Conservation (phyloP, 306 rosid species). For the Betula pendula region DNA sequence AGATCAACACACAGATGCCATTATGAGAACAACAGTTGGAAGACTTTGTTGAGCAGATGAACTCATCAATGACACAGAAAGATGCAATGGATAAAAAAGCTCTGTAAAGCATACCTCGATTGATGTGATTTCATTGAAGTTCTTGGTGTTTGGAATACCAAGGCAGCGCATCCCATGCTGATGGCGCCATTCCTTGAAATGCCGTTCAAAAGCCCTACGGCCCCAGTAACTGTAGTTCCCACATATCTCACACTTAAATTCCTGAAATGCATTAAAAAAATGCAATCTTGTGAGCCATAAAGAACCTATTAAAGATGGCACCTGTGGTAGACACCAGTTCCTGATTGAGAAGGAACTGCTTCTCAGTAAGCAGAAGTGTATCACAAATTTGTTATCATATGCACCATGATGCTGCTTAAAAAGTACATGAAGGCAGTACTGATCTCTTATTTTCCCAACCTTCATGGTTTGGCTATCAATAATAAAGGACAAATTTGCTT, state of each 20-base stretch:
- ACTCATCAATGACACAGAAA: not conserved
- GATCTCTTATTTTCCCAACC: constrained; percentile 17
- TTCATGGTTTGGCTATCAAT: constrained; percentile 1
- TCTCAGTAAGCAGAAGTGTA: not conserved
- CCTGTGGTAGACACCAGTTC: not conserved
- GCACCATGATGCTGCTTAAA: not conserved
- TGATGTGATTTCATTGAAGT: constrained; percentile 93
- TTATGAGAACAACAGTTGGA: not conserved
- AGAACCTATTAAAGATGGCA: not conserved
- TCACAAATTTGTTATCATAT: not conserved
- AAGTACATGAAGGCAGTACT: not conserved
- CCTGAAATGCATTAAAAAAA: constrained; percentile 54
- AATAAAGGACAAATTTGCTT: not conserved
- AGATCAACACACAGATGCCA: not conserved
- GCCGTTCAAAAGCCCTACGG: constrained; percentile 96
- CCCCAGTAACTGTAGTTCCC: constrained; percentile 99
- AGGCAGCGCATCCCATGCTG: constrained; percentile 99
- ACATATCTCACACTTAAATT: constrained; percentile 96
- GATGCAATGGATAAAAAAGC: not conserved
- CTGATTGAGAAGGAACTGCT: not conserved
- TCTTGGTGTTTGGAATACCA: constrained; percentile 96
- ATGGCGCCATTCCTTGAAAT: constrained; percentile 99
- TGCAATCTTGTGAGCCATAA: constrained; percentile 20
- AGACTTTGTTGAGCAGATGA: not conserved
- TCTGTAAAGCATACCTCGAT: constrained; percentile 63